Percentiles rank a stretch among this genome's conserved stretches.
Evolutionary conservation across 2,329 filamentous ascomycete genomes (phyloP).

Genomic region (Thielaviopsis populi): DNA sequence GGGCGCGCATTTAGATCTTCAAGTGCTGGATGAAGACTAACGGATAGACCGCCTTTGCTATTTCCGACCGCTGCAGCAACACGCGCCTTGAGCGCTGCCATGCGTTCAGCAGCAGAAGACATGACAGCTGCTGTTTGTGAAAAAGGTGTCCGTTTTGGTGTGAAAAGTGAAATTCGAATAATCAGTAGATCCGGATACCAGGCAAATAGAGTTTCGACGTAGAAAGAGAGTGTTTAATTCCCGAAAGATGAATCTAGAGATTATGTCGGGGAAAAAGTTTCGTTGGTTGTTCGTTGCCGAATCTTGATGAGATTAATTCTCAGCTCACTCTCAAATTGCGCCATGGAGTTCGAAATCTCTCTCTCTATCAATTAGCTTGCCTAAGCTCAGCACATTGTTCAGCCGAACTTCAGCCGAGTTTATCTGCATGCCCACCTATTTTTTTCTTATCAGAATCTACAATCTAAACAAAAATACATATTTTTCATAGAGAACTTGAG

Average conservation of each 20-base stretch:
- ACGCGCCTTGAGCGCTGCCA: slow-evolving; percentile 66
- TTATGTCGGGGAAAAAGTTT: no score
- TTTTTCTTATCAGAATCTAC: slow-evolving; percentile 4
- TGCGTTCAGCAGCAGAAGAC: slow-evolving; percentile 44
- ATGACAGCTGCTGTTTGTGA: slow-evolving; percentile 32
- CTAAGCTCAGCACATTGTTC: not conserved
- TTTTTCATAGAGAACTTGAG: not conserved
- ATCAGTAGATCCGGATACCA: not conserved
- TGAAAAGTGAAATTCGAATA: not conserved
- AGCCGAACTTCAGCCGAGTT: not conserved
- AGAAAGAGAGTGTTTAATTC: no score
- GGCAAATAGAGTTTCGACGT: no score
- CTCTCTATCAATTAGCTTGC: not conserved
- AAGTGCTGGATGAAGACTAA: slow-evolving; percentile 64
- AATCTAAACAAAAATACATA: not conserved
- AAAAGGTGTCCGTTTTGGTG: not conserved
- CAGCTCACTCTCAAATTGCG: not conserved
- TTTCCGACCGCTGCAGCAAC: slow-evolving; percentile 58
- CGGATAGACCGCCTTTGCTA: slow-evolving; percentile 53
- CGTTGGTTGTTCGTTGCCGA: not conserved
- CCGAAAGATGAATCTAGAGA: not conserved
- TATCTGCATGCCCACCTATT: slow-evolving; percentile 5
- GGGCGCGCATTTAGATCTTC: slow-evolving; percentile 38
- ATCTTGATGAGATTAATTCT: not conserved
- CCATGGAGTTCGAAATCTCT: not conserved